Evolutionary conservation across 1,284 basidiomycete species (phyloP).

Genomic region (Neonothopanus nambi): DNA sequence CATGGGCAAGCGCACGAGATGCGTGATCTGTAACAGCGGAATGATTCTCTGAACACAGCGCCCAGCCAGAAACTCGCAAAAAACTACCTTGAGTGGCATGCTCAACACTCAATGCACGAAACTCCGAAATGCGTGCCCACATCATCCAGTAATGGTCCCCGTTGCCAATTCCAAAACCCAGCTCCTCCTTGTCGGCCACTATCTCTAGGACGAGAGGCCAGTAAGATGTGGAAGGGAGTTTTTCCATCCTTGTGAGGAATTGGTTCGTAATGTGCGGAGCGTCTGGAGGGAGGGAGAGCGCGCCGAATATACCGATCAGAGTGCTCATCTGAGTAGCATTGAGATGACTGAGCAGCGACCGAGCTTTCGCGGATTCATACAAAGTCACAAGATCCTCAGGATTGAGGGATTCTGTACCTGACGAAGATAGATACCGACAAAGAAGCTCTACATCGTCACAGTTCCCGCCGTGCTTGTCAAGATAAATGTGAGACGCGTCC

Average conservation of each 20-base stretch:
- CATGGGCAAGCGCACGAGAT: constrained; percentile 22
- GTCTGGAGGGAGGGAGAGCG: constrained; percentile 27
- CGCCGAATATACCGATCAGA: constrained; percentile 33
- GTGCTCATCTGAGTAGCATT: constrained; percentile 28
- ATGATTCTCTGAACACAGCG: background rate
- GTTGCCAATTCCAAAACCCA: constrained; percentile 25
- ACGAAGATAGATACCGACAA: constrained; percentile 21
- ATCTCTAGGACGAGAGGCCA: constrained; percentile 36
- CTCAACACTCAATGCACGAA: constrained; percentile 8
- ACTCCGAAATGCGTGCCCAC: constrained; percentile 32
- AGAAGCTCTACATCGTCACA: constrained; percentile 12
- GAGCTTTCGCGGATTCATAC: constrained; percentile 26
- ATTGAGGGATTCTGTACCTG: constrained; percentile 16
- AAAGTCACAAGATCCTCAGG: constrained; percentile 26
- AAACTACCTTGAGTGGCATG: constrained; percentile 12
- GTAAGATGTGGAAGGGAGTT: constrained; percentile 15
- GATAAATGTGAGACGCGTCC: background rate
- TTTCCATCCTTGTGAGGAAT: background rate
- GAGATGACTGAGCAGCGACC: constrained; percentile 23
- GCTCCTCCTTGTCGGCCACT: constrained; percentile 28
- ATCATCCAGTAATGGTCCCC: constrained; percentile 42
- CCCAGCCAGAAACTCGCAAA: background rate
- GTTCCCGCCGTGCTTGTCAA: background rate
- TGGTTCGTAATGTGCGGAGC: constrained; percentile 19
- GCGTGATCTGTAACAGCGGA: background rate